Base-by-base conservation (phyloP, 202 grass and related monocot species). In the Bolboschoenoplectus hybrid region DNA sequence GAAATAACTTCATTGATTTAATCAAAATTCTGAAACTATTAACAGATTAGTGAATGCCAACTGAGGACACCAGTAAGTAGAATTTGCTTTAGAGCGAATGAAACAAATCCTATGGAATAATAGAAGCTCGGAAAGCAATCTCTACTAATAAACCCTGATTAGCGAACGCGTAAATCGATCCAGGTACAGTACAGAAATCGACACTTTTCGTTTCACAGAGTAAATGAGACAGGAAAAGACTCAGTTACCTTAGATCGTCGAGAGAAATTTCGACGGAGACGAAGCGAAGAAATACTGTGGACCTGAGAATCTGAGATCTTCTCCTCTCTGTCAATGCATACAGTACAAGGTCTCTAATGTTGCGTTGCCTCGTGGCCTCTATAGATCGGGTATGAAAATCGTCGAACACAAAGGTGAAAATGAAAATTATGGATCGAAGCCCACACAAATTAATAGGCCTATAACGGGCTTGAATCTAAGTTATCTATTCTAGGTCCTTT, bases 241-340 rank as follows among this genome's bases (percentile, higher is more conserved):
- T 9, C 49, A 35, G 74, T 26, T 78, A 78, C 74, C 74, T 57
- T 9, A 78, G 52, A 79, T 79, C 75, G 57, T 39, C 2, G 51
- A 57, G 26, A 76, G 53, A 14, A 17, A 17, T 78, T 60, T 9
- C 6, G 12, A 56, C 7, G 46, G 43, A 74, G 19, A 74, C 41
- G 7, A 34, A 50, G 19, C 13, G 50, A 17, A 9, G 50, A 78
- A 52, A 16, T 35, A 46, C 44, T 53, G 47, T 26, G 19, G 13
- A 13, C 41, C 41, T 46, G 68, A 20, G 68, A 72, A 61, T 61
- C 17, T 61, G 57, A 61, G 57, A 61, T 61, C 57, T 60, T 60
- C 57, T 67, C 65, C 32, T 63, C 12, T 56, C 20, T n/a, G 53
- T 56, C 11, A 56, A 56, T 2, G 12, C 0, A 56, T 3, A 56